phyloP scores from a whole-genome alignment of 176 grass and related monocot species.

The Phoenix dactylifera region DNA sequence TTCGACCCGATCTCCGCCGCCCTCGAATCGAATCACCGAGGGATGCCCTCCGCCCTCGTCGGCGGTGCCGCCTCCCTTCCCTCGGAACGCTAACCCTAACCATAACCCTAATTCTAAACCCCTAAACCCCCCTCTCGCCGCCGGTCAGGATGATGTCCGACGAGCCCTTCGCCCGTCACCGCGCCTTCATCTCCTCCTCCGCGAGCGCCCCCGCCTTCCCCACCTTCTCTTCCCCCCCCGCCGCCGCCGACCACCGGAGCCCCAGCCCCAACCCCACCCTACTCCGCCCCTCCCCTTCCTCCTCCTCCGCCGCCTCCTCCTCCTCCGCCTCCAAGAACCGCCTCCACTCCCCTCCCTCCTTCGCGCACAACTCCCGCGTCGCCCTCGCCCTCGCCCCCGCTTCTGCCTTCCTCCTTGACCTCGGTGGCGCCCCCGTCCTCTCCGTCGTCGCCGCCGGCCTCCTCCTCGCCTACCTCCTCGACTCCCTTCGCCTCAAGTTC shows the following conservation, averaged over 20 bases:
- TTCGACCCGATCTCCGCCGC: too few species aligned
- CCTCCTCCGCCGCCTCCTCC: conserved; percentile 1
- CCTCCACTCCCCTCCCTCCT: conserved; percentile 36
- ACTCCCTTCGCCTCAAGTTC: conserved; percentile 48
- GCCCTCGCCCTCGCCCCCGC: conserved; percentile 65
- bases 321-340: conserved; percentile 10
- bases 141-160: conserved; percentile 47
- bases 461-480: conserved; percentile 64
- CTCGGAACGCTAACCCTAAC: conserved; percentile 7
- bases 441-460: conserved; percentile 67
- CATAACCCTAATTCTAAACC: conserved; percentile 24
- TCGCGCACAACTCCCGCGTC: conserved; percentile 60
- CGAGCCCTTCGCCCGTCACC: conserved; percentile 43
- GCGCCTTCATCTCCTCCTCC: conserved; percentile 64
- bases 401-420: conserved; percentile 76
- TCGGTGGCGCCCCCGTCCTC: conserved; percentile 69
- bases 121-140: conserved; percentile 23
- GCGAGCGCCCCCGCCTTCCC: conserved; percentile 47
- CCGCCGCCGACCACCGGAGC: conserved; percentile 39
- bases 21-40: too few species aligned
- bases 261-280: conserved; percentile 39
- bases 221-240: conserved; percentile 31
- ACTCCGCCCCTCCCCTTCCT: conserved; percentile 23
- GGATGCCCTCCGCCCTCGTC: too few species aligned
- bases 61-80: neutral